phyloP scores from a whole-genome alignment of 1,284 basidiomycete species.

The Chalciporus sp. region DNA sequence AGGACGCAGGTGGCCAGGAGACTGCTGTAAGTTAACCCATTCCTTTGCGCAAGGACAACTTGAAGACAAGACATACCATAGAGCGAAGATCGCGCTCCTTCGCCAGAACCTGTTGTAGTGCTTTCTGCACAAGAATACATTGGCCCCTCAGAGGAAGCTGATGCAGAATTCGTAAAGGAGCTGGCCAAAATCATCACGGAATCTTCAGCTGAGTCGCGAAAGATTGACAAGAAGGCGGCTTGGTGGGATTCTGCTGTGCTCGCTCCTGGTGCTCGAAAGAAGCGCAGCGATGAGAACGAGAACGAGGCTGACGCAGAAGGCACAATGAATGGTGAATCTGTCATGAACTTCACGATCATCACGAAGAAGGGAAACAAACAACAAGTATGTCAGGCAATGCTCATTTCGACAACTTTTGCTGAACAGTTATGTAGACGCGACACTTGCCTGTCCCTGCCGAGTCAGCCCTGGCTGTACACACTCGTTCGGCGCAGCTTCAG shows the following conservation, averaged over 20 bases:
- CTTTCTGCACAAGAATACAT: slow-evolving; percentile 67
- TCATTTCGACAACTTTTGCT: slow-evolving; percentile 7
- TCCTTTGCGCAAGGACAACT: neutral
- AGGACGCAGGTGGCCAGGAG: slow-evolving; percentile 43
- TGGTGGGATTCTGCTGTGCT: slow-evolving; percentile 87
- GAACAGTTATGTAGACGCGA: slow-evolving; percentile 56
- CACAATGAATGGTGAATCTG: slow-evolving; percentile 40
- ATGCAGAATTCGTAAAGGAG: slow-evolving; percentile 94
- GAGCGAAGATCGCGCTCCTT: slow-evolving; percentile 68
- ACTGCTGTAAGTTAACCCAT: slow-evolving; percentile 51
- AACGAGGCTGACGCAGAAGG: slow-evolving; percentile 47
- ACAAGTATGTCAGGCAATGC: slow-evolving; percentile 53
- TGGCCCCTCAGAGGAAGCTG: slow-evolving; percentile 84
- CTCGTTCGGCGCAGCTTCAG: slow-evolving; percentile 85
- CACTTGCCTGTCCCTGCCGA: slow-evolving; percentile 86
- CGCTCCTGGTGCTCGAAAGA: slow-evolving; percentile 63
- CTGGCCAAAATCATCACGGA: slow-evolving; percentile 94
- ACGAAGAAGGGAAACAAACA: slow-evolving; percentile 95
- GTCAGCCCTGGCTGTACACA: slow-evolving; percentile 87
- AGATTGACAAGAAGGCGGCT: slow-evolving; percentile 83
- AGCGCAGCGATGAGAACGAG: slow-evolving; percentile 56
- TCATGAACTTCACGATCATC: slow-evolving; percentile 94
- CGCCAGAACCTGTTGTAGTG: slow-evolving; percentile 76
- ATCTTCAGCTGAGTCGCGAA: slow-evolving; percentile 78
- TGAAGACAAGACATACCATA: slow-evolving; percentile 30